These are phyloP conservation scores for Circinella minor DNA, from an alignment of 371 early-diverging fungal species.

Conservation along the genomic window DNA sequence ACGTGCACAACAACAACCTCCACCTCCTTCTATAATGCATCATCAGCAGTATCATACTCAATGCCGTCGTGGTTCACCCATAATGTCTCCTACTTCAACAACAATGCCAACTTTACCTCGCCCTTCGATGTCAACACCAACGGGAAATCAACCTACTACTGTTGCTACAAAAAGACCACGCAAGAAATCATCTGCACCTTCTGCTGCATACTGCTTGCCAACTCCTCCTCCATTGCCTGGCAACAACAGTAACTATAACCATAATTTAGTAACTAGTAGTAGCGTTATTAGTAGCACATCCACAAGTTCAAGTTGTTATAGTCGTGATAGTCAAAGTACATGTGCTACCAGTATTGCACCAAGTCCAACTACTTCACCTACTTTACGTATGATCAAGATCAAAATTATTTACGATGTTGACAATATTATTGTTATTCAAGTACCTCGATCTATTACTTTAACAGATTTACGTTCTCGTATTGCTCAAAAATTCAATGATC, in stretches of 20 bases:
- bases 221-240: neutral
- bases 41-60: neutral
- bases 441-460: slow-evolving; percentile 26
- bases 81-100: neutral
- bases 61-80: slow-evolving; percentile 7
- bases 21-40: slow-evolving; percentile 5
- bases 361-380: slow-evolving; percentile 23
- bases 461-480: slow-evolving; percentile 25
- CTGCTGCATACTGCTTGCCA: neutral
- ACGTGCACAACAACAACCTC: slow-evolving; percentile 13
- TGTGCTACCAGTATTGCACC: slow-evolving; percentile 20
- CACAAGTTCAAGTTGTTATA: slow-evolving; percentile 6
- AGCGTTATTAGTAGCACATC: slow-evolving; percentile 13
- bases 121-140: neutral
- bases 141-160: neutral
- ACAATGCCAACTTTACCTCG: neutral
- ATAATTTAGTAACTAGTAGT: slow-evolving; percentile 8
- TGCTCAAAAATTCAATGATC: slow-evolving; percentile 25
- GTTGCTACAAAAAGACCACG: neutral
- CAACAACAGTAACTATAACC: neutral
- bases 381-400: slow-evolving; percentile 24
- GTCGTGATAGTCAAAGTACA: slow-evolving; percentile 16
- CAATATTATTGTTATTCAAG: slow-evolving; percentile 36
- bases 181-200: slow-evolving; percentile 4
- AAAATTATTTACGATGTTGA: slow-evolving; percentile 36